Conservation (phyloP, 2,329 filamentous ascomycete genomes). For the Setomelanomma holmii region DNA sequence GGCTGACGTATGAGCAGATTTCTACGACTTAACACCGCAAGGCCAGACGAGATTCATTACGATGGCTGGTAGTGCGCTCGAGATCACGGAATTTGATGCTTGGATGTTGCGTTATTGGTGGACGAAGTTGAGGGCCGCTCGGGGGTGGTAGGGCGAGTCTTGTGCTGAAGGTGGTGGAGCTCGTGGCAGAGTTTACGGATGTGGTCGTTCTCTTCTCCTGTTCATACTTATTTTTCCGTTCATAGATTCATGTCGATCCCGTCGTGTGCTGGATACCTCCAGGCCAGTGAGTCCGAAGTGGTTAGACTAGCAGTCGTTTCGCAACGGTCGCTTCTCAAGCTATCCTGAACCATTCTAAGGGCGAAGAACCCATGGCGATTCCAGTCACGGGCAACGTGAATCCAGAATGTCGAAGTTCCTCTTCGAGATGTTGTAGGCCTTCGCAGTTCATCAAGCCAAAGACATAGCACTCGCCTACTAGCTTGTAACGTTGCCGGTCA, state of each 20-base stretch:
- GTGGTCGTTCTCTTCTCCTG: background rate
- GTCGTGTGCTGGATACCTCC: too few species aligned
- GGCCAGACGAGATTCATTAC: constrained; percentile 55
- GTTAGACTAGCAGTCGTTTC: too few species aligned
- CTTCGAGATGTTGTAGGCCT: background rate
- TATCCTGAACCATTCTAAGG: background rate
- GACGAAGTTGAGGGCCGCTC: constrained; percentile 39
- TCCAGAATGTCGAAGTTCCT: background rate
- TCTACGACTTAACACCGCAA: constrained; percentile 54
- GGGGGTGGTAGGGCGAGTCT: constrained; percentile 26
- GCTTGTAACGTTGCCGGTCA: background rate
- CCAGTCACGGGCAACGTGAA: background rate
- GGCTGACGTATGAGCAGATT: constrained; percentile 32
- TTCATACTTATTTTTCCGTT: too few species aligned
- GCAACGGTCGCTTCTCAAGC: too few species aligned
- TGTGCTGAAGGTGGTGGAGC: too few species aligned
- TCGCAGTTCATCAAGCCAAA: background rate
- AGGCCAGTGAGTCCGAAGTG: too few species aligned
- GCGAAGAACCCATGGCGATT: background rate
- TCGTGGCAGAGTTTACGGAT: too few species aligned
- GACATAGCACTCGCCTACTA: background rate
- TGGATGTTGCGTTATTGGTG: constrained; percentile 60
- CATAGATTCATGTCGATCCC: too few species aligned
- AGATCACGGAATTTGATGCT: constrained; percentile 57
- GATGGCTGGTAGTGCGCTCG: constrained; percentile 52